A percentile compares a stretch with the other conserved stretches of the same genome.
Conservation (phyloP, 495 filamentous ascomycete species). For the Oidiodendron maius region DNA sequence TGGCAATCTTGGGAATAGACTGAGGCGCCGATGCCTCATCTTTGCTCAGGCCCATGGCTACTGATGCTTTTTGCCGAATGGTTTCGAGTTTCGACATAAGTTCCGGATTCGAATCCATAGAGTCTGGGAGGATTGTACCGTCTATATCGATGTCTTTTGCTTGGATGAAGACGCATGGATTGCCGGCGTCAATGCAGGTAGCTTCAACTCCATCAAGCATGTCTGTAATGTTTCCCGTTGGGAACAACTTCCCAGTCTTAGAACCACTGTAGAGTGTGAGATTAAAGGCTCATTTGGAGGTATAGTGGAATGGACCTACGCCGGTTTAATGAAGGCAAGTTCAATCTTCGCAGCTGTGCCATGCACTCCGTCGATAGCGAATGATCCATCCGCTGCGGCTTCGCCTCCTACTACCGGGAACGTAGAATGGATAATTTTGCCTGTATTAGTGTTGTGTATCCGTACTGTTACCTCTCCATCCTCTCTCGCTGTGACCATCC, state of each 20-base stretch:
- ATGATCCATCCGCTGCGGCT: constrained; percentile 45
- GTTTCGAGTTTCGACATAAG: constrained; percentile 50
- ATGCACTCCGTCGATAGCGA: constrained; percentile 62
- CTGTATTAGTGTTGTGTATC: constrained; percentile 50
- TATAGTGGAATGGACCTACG: constrained; percentile 14
- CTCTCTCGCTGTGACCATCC: constrained; percentile 30
- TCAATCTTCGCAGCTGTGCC: constrained; percentile 50
- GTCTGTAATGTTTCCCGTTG: constrained; percentile 55
- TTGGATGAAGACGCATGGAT: constrained; percentile 60
- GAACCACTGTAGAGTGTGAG: constrained; percentile 37
- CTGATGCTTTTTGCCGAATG: constrained; percentile 54
- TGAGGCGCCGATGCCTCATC: constrained; percentile 37
- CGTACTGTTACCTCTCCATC: constrained; percentile 32
- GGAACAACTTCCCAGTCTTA: constrained; percentile 59
- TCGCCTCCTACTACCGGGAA: constrained; percentile 44
- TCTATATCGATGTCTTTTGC: constrained; percentile 44
- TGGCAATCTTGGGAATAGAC: constrained; percentile 61
- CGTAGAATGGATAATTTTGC: constrained; percentile 40
- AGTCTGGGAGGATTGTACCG: constrained; percentile 45
- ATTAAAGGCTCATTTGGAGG: neutral
- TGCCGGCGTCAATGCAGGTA: constrained; percentile 57
- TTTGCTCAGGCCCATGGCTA: constrained; percentile 55
- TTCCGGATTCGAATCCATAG: constrained; percentile 37
- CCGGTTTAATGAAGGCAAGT: constrained; percentile 60
- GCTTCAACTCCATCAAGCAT: constrained; percentile 45